A percentile compares a stretch with the other conserved stretches of the same genome.
phyloP scores from a whole-genome alignment of 305 asterid genomes.

The Withania somnifera region DNA sequence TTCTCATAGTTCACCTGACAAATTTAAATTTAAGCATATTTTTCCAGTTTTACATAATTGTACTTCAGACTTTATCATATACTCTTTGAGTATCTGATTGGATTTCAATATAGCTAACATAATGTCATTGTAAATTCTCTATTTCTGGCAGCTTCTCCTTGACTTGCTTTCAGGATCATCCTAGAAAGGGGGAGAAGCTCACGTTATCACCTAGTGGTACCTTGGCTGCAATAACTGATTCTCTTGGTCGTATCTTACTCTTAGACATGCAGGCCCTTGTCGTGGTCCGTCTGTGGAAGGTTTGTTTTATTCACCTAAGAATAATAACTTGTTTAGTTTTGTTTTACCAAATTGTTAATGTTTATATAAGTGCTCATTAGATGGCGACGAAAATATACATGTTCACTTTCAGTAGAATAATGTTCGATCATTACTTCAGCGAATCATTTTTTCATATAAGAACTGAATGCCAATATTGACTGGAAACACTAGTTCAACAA shows the following conservation, averaged over 20 bases:
- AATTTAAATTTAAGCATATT: not conserved
- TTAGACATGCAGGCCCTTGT: slow-evolving; percentile 90
- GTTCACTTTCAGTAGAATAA: not conserved
- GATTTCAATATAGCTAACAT: not conserved
- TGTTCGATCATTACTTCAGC: not conserved
- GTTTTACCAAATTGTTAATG: not conserved
- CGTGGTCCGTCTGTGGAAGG: slow-evolving; percentile 98
- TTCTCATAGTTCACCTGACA: not conserved
- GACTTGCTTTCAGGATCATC: slow-evolving; percentile 88
- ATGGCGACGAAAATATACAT: not conserved
- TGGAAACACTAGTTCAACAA: not conserved
- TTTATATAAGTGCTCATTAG: not conserved
- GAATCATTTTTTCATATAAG: not conserved
- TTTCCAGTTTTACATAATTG: not conserved
- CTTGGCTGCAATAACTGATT: slow-evolving; percentile 93
- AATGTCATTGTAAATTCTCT: slow-evolving; percentile 4
- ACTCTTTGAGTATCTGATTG: not conserved
- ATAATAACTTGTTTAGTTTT: not conserved
- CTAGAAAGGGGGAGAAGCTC: slow-evolving; percentile 93
- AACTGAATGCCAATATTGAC: not conserved
- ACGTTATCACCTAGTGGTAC: slow-evolving; percentile 92
- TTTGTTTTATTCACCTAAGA: slow-evolving; percentile 6
- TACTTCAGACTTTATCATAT: not conserved
- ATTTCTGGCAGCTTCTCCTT: slow-evolving; percentile 73
- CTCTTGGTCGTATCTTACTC: slow-evolving; percentile 90